These are phyloP conservation scores for Fusarium kyushuense DNA, from an alignment of 2,329 filamentous ascomycete genomes.

Conservation along the genomic window DNA sequence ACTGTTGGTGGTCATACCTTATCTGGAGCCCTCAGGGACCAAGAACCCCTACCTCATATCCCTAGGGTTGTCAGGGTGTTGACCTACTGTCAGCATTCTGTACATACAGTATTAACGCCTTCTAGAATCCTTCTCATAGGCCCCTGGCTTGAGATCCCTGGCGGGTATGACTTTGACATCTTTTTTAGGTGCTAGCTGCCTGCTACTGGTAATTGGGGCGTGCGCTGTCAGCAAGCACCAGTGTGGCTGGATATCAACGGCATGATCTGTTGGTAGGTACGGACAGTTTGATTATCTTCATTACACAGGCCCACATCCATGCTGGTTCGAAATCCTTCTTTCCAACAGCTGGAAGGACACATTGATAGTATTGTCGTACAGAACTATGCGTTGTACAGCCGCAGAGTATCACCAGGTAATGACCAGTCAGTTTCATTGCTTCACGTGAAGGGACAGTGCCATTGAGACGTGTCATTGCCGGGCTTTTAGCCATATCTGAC, in stretches of 20 bases:
- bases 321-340: slow-evolving; percentile 23
- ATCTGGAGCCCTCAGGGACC: slow-evolving; percentile 10
- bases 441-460: slow-evolving; percentile 25
- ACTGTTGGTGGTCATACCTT: slow-evolving; percentile 22
- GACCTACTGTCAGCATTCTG: slow-evolving; percentile 9
- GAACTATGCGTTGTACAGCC: slow-evolving; percentile 7
- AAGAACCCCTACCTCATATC: slow-evolving; percentile 30
- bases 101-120: slow-evolving; percentile 18
- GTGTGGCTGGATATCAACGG: slow-evolving; percentile 20
- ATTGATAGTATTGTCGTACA: slow-evolving; percentile 17
- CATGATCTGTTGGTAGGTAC: slow-evolving; percentile 12
- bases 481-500: slow-evolving; percentile 27
- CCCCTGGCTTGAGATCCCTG: slow-evolving; percentile 36
- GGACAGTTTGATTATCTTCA: slow-evolving; percentile 33
- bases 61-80: slow-evolving; percentile 19
- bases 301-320: slow-evolving; percentile 20
- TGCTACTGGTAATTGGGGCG: slow-evolving; percentile 22
- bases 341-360: slow-evolving; percentile 7
- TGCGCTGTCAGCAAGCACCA: slow-evolving; percentile 29
- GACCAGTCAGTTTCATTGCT: slow-evolving; percentile 30
- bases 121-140: slow-evolving; percentile 46
- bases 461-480: slow-evolving; percentile 18
- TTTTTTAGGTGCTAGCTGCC: slow-evolving; percentile 31
- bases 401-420: slow-evolving; percentile 5
- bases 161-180: slow-evolving; percentile 27